Percentiles rank a stretch among this genome's conserved stretches.
Evolutionary conservation across 192 early-diverging fungal species (phyloP).

Genomic region (Gryganskiella cystojenkinii): DNA sequence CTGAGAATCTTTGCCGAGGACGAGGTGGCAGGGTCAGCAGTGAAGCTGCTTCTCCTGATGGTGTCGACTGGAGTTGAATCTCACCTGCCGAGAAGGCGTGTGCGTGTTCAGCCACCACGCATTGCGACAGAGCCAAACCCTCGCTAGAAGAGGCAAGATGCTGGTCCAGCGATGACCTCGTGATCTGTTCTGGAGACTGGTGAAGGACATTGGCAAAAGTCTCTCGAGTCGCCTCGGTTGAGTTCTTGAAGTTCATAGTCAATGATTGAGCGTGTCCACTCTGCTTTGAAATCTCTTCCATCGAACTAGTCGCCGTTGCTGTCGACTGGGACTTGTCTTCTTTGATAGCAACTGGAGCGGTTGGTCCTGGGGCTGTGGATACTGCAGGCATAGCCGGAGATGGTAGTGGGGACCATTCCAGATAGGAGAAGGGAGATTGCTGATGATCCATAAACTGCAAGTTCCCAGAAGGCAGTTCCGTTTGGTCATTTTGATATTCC

Average conservation of each 20-base stretch:
- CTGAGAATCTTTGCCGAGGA: constrained; percentile 23
- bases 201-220: background rate
- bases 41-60: background rate
- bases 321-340: constrained; percentile 6
- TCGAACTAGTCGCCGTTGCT: background rate
- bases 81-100: constrained; percentile 34
- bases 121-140: constrained; percentile 15
- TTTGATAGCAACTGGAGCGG: background rate
- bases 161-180: constrained; percentile 23
- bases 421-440: constrained; percentile 11
- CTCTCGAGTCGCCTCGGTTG: background rate
- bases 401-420: constrained; percentile 46
- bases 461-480: constrained; percentile 34
- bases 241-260: background rate
- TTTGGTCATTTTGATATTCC: constrained; percentile 15
- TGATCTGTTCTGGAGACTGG: background rate
- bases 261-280: too few relatives aligned
- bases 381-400: constrained; percentile 34
- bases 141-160: constrained; percentile 19
- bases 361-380: constrained; percentile 1
- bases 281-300: background rate
- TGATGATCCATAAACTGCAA: constrained; percentile 9
- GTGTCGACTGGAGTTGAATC: constrained; percentile 35
- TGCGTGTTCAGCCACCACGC: constrained; percentile 31
- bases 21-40: constrained; percentile 14